Conservation (phyloP, 2,329 filamentous ascomycete species). For the Plenodomus biglobosus region DNA sequence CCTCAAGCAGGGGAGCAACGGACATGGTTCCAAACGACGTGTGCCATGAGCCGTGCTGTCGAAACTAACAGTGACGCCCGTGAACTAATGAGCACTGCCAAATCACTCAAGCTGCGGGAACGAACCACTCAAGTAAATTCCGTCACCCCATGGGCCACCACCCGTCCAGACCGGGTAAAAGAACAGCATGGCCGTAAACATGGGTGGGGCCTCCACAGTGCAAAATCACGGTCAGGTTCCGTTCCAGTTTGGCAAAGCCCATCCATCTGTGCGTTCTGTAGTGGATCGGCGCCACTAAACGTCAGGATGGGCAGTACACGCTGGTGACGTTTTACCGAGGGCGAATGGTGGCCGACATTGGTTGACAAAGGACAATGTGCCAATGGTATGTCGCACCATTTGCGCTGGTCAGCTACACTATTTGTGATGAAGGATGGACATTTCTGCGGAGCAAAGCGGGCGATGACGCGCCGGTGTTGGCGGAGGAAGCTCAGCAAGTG, state of each 20-base stretch:
- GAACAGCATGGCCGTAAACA: conserved; percentile 20
- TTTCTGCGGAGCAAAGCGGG: conserved; percentile 5
- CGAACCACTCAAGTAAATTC: conserved; percentile 32
- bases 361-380: background rate
- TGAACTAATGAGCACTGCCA: conserved; percentile 12
- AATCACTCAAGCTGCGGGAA: conserved; percentile 23
- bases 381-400: conserved; percentile 11
- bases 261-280: too few relatives aligned
- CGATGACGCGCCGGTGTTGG: conserved; percentile 1
- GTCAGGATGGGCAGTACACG: conserved; percentile 32
- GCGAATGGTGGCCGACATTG: conserved; percentile 26
- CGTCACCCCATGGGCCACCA: conserved; percentile 22
- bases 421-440: conserved; percentile 15
- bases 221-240: conserved; percentile 22
- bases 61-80: too few relatives aligned
- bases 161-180: conserved; percentile 41
- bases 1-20: background rate
- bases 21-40: conserved; percentile 25
- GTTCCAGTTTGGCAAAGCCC: too few relatives aligned
- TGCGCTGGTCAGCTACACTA: conserved; percentile 16
- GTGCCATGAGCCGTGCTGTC: conserved; percentile 40
- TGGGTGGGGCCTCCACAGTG: conserved; percentile 27
- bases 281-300: conserved; percentile 6
- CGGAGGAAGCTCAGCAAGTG: conserved; percentile 2
- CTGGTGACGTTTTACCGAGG: conserved; percentile 29